Conservation (phyloP, 2,329 filamentous ascomycete species). For the Xylariomycetidae sp. region DNA sequence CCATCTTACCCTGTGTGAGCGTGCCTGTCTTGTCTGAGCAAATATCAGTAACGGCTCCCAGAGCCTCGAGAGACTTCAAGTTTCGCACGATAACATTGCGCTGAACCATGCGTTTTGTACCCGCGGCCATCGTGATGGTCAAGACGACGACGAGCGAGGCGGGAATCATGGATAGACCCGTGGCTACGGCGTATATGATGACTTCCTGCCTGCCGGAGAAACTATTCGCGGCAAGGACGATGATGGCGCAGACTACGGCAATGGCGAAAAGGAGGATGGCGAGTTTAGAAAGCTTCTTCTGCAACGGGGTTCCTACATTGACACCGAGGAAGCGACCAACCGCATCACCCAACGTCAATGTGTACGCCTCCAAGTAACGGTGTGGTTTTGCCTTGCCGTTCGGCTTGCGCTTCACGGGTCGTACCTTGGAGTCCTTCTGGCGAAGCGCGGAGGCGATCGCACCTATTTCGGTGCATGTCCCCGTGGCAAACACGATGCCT, state of each 20-base stretch:
- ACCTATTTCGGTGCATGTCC: slow-evolving; percentile 58
- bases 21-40: slow-evolving; percentile 57
- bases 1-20: slow-evolving; percentile 60
- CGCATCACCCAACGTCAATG: slow-evolving; percentile 50
- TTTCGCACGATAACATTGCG: slow-evolving; percentile 56
- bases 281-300: slow-evolving; percentile 63
- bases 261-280: slow-evolving; percentile 63
- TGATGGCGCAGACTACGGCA: slow-evolving; percentile 63
- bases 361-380: slow-evolving; percentile 43
- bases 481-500: slow-evolving; percentile 57
- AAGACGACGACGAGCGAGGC: slow-evolving; percentile 61
- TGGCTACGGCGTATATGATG: slow-evolving; percentile 59
- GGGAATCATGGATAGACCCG: slow-evolving; percentile 56
- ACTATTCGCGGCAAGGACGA: slow-evolving; percentile 61
- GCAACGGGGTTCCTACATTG: slow-evolving; percentile 64
- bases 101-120: slow-evolving; percentile 54
- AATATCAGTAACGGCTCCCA: slow-evolving; percentile 56
- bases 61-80: slow-evolving; percentile 52
- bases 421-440: slow-evolving; percentile 47
- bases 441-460: slow-evolving; percentile 59
- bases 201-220: slow-evolving; percentile 53
- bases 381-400: slow-evolving; percentile 49
- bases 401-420: slow-evolving; percentile 46
- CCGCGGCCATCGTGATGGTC: slow-evolving; percentile 61
- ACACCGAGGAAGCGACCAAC: slow-evolving; percentile 62